Percentiles rank a stretch among this genome's conserved stretches.
phyloP scores from a whole-genome alignment of 176 grass and related monocot genomes.

The Musa acuminata region DNA sequence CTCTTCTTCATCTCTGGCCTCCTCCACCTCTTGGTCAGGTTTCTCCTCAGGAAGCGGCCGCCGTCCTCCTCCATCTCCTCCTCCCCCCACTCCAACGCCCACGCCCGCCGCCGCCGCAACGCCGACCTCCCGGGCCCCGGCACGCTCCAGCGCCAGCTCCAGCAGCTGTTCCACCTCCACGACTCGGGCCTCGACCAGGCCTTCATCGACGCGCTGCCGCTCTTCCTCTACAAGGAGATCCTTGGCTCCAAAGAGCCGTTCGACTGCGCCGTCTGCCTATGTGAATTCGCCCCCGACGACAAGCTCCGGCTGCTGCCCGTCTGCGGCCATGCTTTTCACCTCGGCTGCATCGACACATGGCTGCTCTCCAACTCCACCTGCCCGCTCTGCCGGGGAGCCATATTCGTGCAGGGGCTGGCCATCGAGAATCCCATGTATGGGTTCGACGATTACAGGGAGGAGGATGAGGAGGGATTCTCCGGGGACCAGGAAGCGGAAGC shows the following conservation, averaged over 20 bases:
- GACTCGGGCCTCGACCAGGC: conserved; percentile 64
- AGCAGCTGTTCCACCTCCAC: conserved; percentile 64
- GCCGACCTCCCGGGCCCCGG: conserved; percentile 28
- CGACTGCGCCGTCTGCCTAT: conserved; percentile 86
- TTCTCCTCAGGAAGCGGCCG: conserved; percentile 58
- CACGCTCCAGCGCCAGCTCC: conserved; percentile 61
- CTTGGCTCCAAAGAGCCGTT: conserved; percentile 56
- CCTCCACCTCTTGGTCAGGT: conserved; percentile 57
- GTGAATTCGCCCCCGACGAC: conserved; percentile 51
- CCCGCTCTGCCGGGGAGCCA: conserved; percentile 68
- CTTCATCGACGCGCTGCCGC: conserved; percentile 62
- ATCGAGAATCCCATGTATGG: conserved; percentile 31
- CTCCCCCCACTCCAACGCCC: neutral
- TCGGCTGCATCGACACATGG: conserved; percentile 84
- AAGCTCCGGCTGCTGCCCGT: conserved; percentile 77
- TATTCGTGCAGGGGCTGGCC: conserved; percentile 21
- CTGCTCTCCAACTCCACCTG: conserved; percentile 79
- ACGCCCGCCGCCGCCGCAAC: neutral
- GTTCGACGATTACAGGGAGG: conserved; percentile 32
- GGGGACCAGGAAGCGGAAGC: conserved; percentile 10
- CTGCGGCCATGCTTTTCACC: conserved; percentile 88
- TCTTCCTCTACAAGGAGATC: conserved; percentile 69
- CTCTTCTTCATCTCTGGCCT: conserved; percentile 69
- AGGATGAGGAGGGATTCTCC: conserved; percentile 29
- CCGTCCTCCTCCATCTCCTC: neutral